Evolutionary conservation across 495 filamentous ascomycete genomes (phyloP), one percentile per base, ranked within the genome.

Genomic region (Penicillium salamii): DNA sequence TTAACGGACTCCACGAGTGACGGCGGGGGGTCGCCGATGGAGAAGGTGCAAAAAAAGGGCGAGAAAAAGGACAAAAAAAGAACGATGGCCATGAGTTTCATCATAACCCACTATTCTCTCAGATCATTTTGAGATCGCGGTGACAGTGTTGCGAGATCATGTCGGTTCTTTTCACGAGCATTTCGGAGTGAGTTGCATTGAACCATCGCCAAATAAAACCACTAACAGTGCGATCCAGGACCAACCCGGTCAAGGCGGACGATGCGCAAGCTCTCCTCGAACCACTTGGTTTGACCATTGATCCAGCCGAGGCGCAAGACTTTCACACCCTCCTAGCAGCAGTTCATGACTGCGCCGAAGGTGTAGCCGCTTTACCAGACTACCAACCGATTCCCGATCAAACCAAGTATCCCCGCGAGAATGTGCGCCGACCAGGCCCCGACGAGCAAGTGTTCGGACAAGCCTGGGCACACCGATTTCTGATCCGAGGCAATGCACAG

Each of bases 101-200:
- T 26, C 34, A 49, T 50, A 53, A 52, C 36, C 13, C 13, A 32
- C 12, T 14, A 38, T 1, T 12, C 14, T 7, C 17, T 17, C 35
- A 5, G 13, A 14, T 24, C 9, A 21, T 11, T 7, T 15, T 7
- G 3, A 5, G 7, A 28, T 29, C 34, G 7, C 18, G 3, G 24
- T 13, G 12, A 12, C 39, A 23, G 26, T 3, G 17, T 34, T 39
- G 24, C 28, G 35, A 15, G 7, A 48, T 19, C 44, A 68, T 68
- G 65, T 68, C 65, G 26, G 65, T 68, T 26, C 51, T 68, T 21
- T 64, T 65, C 40, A 68, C 65, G 5, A 62, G 53, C 19, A 66
- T 68, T 39, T 68, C 65, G 19, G 53, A 54, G 65, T 68, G 46
- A 52, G 61, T 52, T 7, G 35, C 12, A 37, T 21, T 18, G 18